phyloP scores from a whole-genome alignment of 495 filamentous ascomycete species.

The Penicillium canescens region DNA sequence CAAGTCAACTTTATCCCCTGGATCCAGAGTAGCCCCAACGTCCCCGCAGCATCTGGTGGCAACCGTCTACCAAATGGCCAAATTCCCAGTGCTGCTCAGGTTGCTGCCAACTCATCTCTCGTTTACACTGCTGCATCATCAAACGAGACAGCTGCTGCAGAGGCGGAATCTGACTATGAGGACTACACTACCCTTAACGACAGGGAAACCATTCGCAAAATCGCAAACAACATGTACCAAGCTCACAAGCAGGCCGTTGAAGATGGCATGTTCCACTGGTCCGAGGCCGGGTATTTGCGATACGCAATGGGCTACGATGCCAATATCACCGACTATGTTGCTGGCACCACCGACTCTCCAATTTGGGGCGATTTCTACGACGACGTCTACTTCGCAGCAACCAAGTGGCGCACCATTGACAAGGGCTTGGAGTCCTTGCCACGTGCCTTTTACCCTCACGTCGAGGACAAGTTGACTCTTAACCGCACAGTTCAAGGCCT shows the following conservation, averaged over 20 bases:
- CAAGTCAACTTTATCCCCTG: slow-evolving; percentile 67
- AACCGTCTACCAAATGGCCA: slow-evolving; percentile 52
- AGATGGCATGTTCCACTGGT: slow-evolving; percentile 51
- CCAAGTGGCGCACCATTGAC: slow-evolving; percentile 64
- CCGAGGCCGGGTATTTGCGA: slow-evolving; percentile 61
- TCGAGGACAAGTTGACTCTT: slow-evolving; percentile 55
- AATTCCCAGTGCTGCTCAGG: slow-evolving; percentile 38
- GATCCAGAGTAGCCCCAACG: slow-evolving; percentile 55
- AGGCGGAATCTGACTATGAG: slow-evolving; percentile 36
- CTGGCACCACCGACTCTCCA: slow-evolving; percentile 17
- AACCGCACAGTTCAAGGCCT: slow-evolving; percentile 50
- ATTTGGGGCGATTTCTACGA: slow-evolving; percentile 45
- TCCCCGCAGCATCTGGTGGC: slow-evolving; percentile 50
- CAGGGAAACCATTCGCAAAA: slow-evolving; percentile 34
- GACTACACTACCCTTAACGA: slow-evolving; percentile 24
- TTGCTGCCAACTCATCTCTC: slow-evolving; percentile 32
- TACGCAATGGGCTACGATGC: slow-evolving; percentile 54
- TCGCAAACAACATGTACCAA: slow-evolving; percentile 61
- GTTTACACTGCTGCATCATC: slow-evolving; percentile 28
- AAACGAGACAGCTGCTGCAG: slow-evolving; percentile 34
- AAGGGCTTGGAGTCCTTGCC: slow-evolving; percentile 62
- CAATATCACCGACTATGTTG: slow-evolving; percentile 56
- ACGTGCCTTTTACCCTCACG: slow-evolving; percentile 59
- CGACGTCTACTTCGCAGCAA: slow-evolving; percentile 58
- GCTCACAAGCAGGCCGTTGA: slow-evolving; percentile 53